Conservation (phyloP, 1,284 basidiomycete genomes). For the Moesziomyces aphidis region DNA sequence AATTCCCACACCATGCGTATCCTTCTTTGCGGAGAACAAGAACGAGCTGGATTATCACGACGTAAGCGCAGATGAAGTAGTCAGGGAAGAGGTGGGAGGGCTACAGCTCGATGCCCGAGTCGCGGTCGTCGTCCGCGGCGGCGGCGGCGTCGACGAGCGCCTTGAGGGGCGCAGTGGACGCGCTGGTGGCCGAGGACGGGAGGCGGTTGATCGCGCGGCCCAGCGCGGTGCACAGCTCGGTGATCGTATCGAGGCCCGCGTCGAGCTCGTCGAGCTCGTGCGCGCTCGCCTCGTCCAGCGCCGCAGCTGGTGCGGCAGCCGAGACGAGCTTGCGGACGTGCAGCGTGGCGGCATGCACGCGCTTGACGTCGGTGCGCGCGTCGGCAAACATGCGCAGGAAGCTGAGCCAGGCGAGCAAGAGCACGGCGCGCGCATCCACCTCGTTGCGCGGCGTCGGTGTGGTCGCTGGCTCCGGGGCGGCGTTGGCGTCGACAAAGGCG, state of each 20-base stretch:
- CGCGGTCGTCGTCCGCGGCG: slow-evolving; percentile 21
- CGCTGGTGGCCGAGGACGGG: neutral
- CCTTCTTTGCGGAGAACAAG: too few relatives aligned
- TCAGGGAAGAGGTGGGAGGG: too few relatives aligned
- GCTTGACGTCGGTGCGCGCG: slow-evolving; percentile 1
- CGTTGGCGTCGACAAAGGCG: slow-evolving; percentile 12
- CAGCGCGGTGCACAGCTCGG: slow-evolving; percentile 33
- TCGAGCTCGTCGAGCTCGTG: slow-evolving; percentile 27
- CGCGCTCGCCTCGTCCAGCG: neutral
- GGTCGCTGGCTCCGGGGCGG: neutral
- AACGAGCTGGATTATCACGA: neutral
- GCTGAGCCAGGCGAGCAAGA: slow-evolving; percentile 49
- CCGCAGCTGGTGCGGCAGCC: neutral
- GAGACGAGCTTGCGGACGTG: slow-evolving; percentile 27
- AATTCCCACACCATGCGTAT: too few relatives aligned
- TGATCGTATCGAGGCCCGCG: slow-evolving; percentile 16
- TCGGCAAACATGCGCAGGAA: slow-evolving; percentile 51
- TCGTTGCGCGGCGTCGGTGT: slow-evolving; percentile 14
- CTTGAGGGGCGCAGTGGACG: slow-evolving; percentile 1
- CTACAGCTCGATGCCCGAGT: slow-evolving; percentile 34
- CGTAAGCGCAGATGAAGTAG: neutral
- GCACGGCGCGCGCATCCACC: slow-evolving; percentile 45
- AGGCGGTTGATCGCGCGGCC: slow-evolving; percentile 21
- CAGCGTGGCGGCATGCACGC: slow-evolving; percentile 20
- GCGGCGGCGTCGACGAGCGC: slow-evolving; percentile 5